phyloP scores from a whole-genome alignment of 768 basidiomycete genomes.

The Leccinum longicurvipes region DNA sequence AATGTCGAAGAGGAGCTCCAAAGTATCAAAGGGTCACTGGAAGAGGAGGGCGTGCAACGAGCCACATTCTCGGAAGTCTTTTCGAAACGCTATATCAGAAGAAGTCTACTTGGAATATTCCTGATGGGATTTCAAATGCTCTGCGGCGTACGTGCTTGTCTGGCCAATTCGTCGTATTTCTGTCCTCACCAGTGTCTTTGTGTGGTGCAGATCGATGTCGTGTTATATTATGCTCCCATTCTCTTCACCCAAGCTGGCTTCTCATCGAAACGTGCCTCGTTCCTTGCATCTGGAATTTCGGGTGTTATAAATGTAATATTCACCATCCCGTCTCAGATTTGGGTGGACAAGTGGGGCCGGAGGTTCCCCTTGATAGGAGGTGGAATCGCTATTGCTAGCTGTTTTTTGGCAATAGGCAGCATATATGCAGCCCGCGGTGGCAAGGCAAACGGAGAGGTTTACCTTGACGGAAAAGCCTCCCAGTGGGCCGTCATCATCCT shows the following conservation, averaged over 20 bases:
- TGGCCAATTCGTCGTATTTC: background rate
- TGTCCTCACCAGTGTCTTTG: background rate
- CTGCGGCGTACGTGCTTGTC: conserved; percentile 18
- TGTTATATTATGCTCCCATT: conserved; percentile 42
- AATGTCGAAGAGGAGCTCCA: conserved; percentile 23
- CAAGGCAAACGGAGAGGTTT: conserved; percentile 21
- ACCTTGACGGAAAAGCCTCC: conserved; percentile 19
- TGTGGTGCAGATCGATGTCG: conserved; percentile 25
- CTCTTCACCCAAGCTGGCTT: conserved; percentile 51
- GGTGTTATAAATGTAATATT: conserved; percentile 42
- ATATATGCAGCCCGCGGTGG: conserved; percentile 43
- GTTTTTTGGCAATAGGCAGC: conserved; percentile 41
- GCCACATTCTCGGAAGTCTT: conserved; percentile 28
- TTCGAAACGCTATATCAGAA: conserved; percentile 26
- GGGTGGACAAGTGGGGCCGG: conserved; percentile 39
- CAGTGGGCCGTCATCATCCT: conserved; percentile 42
- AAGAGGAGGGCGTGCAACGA: conserved; percentile 16
- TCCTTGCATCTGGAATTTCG: conserved; percentile 49
- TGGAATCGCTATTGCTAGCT: conserved; percentile 36
- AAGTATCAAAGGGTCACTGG: conserved; percentile 18
- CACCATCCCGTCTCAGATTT: conserved; percentile 38
- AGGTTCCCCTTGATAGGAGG: conserved; percentile 40
- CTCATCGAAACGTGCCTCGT: conserved; percentile 42
- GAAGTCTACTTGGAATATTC: conserved; percentile 41
- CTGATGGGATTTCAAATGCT: conserved; percentile 45